Base-by-base conservation (phyloP, 805 yeast species). In the Saccharomyces jurei region DNA sequence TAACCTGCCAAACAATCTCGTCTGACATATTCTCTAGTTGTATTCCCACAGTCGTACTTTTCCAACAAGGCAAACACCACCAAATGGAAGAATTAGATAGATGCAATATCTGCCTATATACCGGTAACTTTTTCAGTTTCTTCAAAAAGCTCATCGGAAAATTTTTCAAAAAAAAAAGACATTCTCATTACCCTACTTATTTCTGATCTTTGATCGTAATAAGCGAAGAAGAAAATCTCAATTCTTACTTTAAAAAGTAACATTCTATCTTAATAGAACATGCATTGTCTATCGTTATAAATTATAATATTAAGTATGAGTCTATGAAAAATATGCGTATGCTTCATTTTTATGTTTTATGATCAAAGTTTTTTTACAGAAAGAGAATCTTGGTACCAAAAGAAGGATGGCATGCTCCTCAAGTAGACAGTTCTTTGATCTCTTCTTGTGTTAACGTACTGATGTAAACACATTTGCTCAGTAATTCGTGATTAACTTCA, bases 1-100 rank as follows among this genome's bases (percentile, higher is more conserved):
- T 89, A 57, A 92, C 94, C 76, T 89, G 95, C 99, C 99, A 94
- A 66, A 94, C 89, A 62, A 94, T 85, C 81, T 92, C 86, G 76
- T 83, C 88, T 47, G 87, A 81, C 76, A 72, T 72, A 36, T 36
- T 36, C n/a, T 9, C 44, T 36, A 25, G 44, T 17, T 36, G 9
- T 36, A 36, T 36, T 36, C 11, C 13, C 11, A 36, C 44, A 6
- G 36, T 36, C 6, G 44, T 21, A 36, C 11, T 3, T 36, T 3
- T 17, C 13, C 17, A 21, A 3, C 13, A 9, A 36, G 11, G 25
- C 17, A 17, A 21, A 17, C 13, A 17, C 11, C 13, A 8, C 13
- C 22, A 36, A 36, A 36, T 3, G 22, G 17, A 36, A 36, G 41
- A 6, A 1, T 2, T 4, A 17, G 6, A 8, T 6, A 36, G 13